Percentiles rank a stretch among this genome's conserved stretches.
Conservation (phyloP, 768 basidiomycete species). For the Macrolepiota fuliginosa region DNA sequence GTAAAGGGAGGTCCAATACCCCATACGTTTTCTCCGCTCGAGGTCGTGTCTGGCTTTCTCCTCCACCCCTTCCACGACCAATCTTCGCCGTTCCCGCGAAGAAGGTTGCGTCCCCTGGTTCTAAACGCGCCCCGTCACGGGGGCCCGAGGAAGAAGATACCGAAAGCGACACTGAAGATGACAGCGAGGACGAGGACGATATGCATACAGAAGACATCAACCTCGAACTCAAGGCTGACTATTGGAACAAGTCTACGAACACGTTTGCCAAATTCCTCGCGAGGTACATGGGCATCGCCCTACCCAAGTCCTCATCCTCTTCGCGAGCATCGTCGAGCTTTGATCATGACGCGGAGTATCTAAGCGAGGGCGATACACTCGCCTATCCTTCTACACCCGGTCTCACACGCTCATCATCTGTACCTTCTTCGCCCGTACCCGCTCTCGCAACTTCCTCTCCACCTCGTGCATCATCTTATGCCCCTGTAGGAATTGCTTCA, state of each 20-base stretch:
- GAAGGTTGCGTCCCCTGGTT: constrained; percentile 12
- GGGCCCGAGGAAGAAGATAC: constrained; percentile 18
- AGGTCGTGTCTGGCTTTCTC: constrained; percentile 39
- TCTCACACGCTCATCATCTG: constrained; percentile 13
- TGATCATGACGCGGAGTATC: constrained; percentile 23
- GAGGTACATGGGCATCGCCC: constrained; percentile 21
- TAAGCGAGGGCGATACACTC: constrained; percentile 13
- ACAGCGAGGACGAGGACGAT: constrained; percentile 18
- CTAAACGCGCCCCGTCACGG: constrained; percentile 5
- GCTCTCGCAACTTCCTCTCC: constrained; percentile 9
- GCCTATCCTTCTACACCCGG: constrained; percentile 20
- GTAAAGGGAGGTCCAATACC: constrained; percentile 58
- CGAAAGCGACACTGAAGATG: constrained; percentile 22
- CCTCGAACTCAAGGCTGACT: constrained; percentile 13
- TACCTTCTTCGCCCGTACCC: constrained; percentile 12
- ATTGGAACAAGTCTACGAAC: constrained; percentile 29
- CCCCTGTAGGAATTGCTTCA: constrained; percentile 8
- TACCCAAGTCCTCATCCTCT: background rate
- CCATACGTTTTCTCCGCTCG: constrained; percentile 59
- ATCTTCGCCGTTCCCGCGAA: constrained; percentile 18
- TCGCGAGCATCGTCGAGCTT: background rate
- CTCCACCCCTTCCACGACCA: constrained; percentile 21
- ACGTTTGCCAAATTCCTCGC: constrained; percentile 30
- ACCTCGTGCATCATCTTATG: constrained; percentile 3
- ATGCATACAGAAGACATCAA: constrained; percentile 17